These are phyloP conservation scores for Vitellaria paradoxa DNA, from an alignment of 179 eudicot genomes.

Conservation along the genomic window DNA sequence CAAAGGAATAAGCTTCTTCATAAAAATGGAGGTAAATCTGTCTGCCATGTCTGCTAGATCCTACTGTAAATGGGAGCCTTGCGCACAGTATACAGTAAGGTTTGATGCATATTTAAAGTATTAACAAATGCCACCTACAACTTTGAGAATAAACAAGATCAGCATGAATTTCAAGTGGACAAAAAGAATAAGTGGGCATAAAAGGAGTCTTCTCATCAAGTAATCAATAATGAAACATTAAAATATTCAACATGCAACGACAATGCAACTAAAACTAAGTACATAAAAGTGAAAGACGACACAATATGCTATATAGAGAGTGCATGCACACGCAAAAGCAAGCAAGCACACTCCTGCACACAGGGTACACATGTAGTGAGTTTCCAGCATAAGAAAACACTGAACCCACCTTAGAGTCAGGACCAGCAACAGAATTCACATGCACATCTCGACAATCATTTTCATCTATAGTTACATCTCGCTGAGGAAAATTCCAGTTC, in stretches of 20 bases:
- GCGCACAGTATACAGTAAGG: too few species aligned
- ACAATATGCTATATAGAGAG: background rate
- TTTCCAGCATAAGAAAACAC: background rate
- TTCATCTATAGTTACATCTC: slow-evolving; percentile 21
- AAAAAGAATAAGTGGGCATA: background rate
- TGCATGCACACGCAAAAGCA: background rate
- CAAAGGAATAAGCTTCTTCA: too few species aligned
- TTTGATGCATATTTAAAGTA: background rate
- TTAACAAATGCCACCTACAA: background rate
- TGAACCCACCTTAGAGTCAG: slow-evolving; percentile 27
- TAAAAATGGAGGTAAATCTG: too few species aligned
- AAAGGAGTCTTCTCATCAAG: background rate
- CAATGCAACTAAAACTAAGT: background rate
- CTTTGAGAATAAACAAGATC: background rate
- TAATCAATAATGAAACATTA: background rate
- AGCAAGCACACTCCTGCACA: slow-evolving; percentile 12
- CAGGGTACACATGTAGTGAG: background rate
- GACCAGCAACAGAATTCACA: slow-evolving; percentile 31
- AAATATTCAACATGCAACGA: background rate
- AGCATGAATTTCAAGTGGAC: background rate
- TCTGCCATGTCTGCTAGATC: too few species aligned
- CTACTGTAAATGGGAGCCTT: too few species aligned
- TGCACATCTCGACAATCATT: slow-evolving; percentile 39
- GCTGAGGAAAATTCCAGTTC: slow-evolving; percentile 21
- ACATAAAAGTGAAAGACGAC: background rate